Conservation (phyloP, 805 yeast genomes). For the Candida nemodendra region DNA sequence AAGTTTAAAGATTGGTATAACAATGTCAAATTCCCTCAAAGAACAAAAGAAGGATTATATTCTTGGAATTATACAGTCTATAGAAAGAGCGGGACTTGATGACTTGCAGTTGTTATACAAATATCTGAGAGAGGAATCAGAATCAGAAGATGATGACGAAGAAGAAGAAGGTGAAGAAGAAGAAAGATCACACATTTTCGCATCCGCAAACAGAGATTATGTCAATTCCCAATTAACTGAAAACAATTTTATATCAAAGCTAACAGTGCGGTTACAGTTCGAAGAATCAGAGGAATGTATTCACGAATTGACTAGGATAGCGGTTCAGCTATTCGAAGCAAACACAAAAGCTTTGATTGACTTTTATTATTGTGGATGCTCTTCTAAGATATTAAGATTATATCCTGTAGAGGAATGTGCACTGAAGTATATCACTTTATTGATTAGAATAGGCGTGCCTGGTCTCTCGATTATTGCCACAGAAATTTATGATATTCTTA, state of each 20-base stretch:
- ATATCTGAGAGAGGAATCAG: constrained; percentile 11
- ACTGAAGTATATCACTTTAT: constrained; percentile 7
- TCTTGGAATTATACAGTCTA: constrained; percentile 5
- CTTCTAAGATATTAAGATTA: constrained; percentile 7
- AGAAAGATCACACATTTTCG: not conserved
- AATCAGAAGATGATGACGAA: constrained; percentile 4
- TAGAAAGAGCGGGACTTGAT: constrained; percentile 11
- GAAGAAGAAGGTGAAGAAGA: constrained; percentile 3
- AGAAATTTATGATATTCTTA: constrained; percentile 8
- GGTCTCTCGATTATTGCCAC: constrained; percentile 11
- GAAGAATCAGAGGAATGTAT: constrained; percentile 13
- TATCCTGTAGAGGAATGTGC: constrained; percentile 11
- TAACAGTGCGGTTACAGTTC: constrained; percentile 7
- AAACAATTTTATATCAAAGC: constrained; percentile 11
- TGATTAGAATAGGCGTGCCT: constrained; percentile 10
- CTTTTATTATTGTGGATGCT: constrained; percentile 19
- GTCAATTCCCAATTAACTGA: constrained; percentile 12
- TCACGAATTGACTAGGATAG: constrained; percentile 15
- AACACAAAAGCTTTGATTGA: constrained; percentile 14
- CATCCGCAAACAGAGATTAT: constrained; percentile 5
- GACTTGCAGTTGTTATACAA: constrained; percentile 14
- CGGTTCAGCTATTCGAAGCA: constrained; percentile 11
- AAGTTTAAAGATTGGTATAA: constrained; percentile 4
- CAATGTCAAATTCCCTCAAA: constrained; percentile 1
- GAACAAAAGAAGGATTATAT: constrained; percentile 15